Conservation (phyloP, 2,329 filamentous ascomycete genomes). For the Podosphaera xanthii region DNA sequence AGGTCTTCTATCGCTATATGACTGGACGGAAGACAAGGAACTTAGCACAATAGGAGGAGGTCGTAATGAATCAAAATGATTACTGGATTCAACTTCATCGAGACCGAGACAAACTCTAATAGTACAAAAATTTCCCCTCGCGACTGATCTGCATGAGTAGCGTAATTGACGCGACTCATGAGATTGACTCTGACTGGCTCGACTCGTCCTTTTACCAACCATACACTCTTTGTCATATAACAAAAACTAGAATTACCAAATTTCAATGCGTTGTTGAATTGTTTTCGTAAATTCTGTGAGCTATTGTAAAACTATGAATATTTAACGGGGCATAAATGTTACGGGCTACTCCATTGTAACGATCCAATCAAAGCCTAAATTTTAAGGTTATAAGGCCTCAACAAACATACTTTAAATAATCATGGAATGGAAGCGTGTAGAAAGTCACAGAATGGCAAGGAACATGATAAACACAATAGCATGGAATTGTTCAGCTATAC, state of each 20-base stretch:
- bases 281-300: not conserved
- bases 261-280: not conserved
- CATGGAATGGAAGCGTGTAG: too few relatives aligned
- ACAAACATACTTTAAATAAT: too few relatives aligned
- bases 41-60: not conserved
- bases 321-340: too few relatives aligned
- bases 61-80: not conserved
- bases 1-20: not conserved
- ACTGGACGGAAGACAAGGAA: not conserved
- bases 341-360: too few relatives aligned
- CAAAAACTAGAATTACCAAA: not conserved
- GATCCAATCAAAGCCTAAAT: too few relatives aligned
- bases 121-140: not conserved
- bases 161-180: not conserved
- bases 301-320: too few relatives aligned
- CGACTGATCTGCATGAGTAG: not conserved
- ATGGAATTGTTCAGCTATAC: too few relatives aligned
- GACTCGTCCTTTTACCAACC: not conserved
- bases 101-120: too few relatives aligned
- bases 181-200: not conserved
- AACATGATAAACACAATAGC: too few relatives aligned
- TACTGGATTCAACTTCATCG: not conserved
- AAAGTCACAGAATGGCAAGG: too few relatives aligned
- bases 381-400: too few relatives aligned
- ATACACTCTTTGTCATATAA: not conserved